Evolutionary conservation across 148 eudicot genomes (phyloP).

Genomic region (Diospyros lotus): DNA sequence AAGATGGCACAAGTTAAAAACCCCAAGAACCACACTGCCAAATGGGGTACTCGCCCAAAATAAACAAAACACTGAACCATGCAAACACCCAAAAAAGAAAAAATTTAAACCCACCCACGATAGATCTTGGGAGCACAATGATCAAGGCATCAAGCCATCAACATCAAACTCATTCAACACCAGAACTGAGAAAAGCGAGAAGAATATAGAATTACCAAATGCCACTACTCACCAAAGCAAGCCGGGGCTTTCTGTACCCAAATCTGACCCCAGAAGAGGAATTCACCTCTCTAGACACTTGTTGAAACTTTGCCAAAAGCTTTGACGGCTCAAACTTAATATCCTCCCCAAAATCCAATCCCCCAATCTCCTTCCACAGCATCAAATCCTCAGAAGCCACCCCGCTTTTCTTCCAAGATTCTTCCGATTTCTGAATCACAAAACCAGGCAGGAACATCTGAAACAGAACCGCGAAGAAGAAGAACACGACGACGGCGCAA

Average conservation of each 20-base stretch:
- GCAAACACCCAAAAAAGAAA: not conserved
- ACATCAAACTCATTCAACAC: not conserved
- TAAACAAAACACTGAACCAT: not conserved
- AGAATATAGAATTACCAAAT: not conserved
- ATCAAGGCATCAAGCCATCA: constrained; percentile 14
- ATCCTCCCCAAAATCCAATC: constrained; percentile 73
- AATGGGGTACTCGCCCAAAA: constrained; percentile 9
- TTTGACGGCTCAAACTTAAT: constrained; percentile 56
- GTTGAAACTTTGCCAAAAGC: constrained; percentile 50
- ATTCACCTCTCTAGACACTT: constrained; percentile 43
- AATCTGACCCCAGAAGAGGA: constrained; percentile 48
- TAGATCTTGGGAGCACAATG: not conserved
- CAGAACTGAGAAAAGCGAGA: not conserved
- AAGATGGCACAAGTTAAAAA: constrained; percentile 25
- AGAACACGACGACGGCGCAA: constrained; percentile 50
- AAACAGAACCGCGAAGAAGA: constrained; percentile 50
- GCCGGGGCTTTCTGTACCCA: constrained; percentile 66
- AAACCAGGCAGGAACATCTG: constrained; percentile 68
- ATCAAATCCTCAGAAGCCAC: constrained; percentile 32
- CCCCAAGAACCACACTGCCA: constrained; percentile 1
- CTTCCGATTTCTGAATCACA: constrained; percentile 48
- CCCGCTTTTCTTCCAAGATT: constrained; percentile 18
- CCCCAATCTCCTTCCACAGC: constrained; percentile 43
- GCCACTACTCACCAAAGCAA: constrained; percentile 69
- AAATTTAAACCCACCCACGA: not conserved